Percentiles rank a stretch among this genome's conserved stretches.
phyloP scores from a whole-genome alignment of 768 basidiomycete genomes.

The Gymnopilus dilepis region DNA sequence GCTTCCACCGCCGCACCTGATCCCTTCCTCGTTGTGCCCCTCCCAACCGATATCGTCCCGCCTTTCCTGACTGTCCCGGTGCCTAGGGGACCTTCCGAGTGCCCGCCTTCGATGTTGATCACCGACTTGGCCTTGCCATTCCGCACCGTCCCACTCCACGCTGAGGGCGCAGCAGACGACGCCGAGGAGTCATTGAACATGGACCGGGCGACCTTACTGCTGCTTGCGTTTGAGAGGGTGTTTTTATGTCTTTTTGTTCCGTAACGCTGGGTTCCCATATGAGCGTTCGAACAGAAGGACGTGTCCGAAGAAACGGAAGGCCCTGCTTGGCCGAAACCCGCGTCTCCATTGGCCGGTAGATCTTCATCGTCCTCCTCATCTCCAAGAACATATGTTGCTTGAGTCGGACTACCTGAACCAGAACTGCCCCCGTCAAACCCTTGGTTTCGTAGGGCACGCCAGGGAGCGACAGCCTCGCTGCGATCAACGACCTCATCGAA shows the following conservation, averaged over 20 bases:
- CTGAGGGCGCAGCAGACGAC: conserved; percentile 24
- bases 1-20: conserved; percentile 80
- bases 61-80: conserved; percentile 40
- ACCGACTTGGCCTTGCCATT: conserved; percentile 58
- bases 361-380: conserved; percentile 59
- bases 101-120: conserved; percentile 65
- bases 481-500: conserved; percentile 84
- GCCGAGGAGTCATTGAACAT: conserved; percentile 26
- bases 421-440: conserved; percentile 29
- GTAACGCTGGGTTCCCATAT: not conserved
- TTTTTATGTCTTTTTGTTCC: conserved; percentile 30
- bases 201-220: conserved; percentile 24
- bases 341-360: conserved; percentile 43
- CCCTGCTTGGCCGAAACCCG: not conserved
- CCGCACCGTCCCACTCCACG: conserved; percentile 18
- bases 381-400: conserved; percentile 31
- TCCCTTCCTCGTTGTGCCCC: conserved; percentile 64
- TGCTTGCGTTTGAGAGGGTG: conserved; percentile 27
- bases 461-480: conserved; percentile 57
- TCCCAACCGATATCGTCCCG: conserved; percentile 70
- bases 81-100: conserved; percentile 30
- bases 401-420: conserved; percentile 22
- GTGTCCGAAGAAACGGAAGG: conserved; percentile 4
- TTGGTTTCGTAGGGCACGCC: conserved; percentile 34
- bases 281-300: not conserved